Evolutionary conservation across 1,139 yeast genomes (phyloP), one percentile per base, ranked within the genome.

Genomic region (Pichia sp.): DNA sequence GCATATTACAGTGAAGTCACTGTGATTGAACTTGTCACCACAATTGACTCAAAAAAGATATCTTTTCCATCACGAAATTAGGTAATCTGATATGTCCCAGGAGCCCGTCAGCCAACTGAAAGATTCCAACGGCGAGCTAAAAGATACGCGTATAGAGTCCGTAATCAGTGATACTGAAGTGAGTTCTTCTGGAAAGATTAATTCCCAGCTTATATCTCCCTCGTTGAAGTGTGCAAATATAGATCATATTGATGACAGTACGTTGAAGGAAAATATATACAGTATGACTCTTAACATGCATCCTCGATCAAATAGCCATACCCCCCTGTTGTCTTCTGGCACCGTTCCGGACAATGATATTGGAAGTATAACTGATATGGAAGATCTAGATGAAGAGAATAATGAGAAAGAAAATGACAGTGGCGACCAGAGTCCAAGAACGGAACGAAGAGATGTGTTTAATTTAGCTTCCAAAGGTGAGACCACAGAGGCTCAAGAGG

Each of bases 311-410:
- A 44, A 41, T 10, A 48, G n/a, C 16, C 56, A 54, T 23, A 51
- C 56, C 2, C 54, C 56, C 7, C 50, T 54, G 56, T 32, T 54
- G 31, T 41, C 52, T 1, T 23, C 50, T 1, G 50, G 45, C 7
- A 47, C 29, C 3, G 19, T 13, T 4, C 44, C 8, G n/a, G 51
- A 23, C 3, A 43, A 23, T 19, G 53, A 53, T 19, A 19, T 30
- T 34, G 56, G 50, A 11, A 44, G 46, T 36, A 45, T 47, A 15
- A 23, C 53, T 4, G 50, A 49, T 16, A 40, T 49, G 16, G 53
- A 53, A 34, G 45, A 45, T 13, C 29, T 26, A 15, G 44, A 43
- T 11, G 40, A 13, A 8, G 16, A 10, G 7, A 48, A 41, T 16
- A 16, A 8, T 30, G 45, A 40, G 3, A 46, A 46, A 32, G 31